Evolutionary conservation across 192 early-diverging fungal genomes (phyloP), one percentile per base, ranked within the genome.

Genomic region (Jimgerdemannia lactiflua): DNA sequence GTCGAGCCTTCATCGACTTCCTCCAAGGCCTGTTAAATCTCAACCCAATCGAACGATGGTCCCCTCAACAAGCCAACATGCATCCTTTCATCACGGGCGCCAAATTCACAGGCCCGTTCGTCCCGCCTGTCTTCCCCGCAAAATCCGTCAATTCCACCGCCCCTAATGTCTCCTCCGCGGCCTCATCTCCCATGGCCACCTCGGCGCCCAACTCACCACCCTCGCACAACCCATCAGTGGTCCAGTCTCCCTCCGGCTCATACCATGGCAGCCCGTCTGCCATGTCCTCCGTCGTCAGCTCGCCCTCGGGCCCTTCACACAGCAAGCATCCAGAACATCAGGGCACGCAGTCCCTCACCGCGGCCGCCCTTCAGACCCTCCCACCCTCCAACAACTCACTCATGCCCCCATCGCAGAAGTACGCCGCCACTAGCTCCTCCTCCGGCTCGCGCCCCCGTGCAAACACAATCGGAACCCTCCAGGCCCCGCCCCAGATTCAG

Each of bases 51-150:
- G 94, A 94, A 79, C 88, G 98, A 70, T 98, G 97, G 97, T 93
- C 95, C 9, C 97, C 98, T 17, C 92, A 94, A 59, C 95, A 99
- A 80, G 98, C 98, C 2, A 88, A 92, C 18, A 83, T 93, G 78
- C 98, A 99, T 74, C 98, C 98, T 9, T 98, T 99, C 77, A 95
- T 98, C 65, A 98, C 97, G 0, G 96, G 95, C 3, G 93, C 96
- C 77, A 82, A 84, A 17, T 95, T 92, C 42, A 80, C 83, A 4
- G 92, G 89, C 1, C 89, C 92, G 66, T 96, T 92, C 75, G 77
- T 82, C 8, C 94, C 92, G 2, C 86, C 86, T n/a, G 83, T 73
- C 67, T 59, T 42, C 39, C 73, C 70, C n/a, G 40, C 19, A 68
- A 77, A 77, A 77, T 19, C 75, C 4, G n/a, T 69, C 49, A 74